Evolutionary conservation across 495 filamentous ascomycete genomes (phyloP), one percentile per base, ranked within the genome.

Genomic region (Hyphodiscus hymeniophilus): DNA sequence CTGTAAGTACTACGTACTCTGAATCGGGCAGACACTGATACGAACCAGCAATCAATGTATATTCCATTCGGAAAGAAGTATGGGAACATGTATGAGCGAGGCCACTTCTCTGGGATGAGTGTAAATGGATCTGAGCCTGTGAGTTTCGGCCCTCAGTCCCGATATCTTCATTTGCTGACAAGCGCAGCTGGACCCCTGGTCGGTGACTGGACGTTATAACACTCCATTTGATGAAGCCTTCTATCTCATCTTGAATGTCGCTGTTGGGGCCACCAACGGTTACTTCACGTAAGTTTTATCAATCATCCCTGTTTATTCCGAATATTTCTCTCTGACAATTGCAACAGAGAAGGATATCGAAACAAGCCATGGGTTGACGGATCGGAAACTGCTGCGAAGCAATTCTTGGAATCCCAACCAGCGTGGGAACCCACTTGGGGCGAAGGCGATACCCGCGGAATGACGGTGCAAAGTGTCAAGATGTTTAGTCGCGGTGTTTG

Each of bases 171-270:
- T n/a, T 74, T 12, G 71, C 74, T 49, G 57, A 61, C 45, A 82
- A 83, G 34, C 70, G 72, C 22, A 77, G 77, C 65, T 64, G 50
- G 57, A 56, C 39, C 45, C 62, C 39, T 31, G 60, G 62, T 48
- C 40, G 45, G 17, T 35, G 39, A 15, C 55, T 7, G 42, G 42
- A 16, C 54, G 43, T 7, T 51, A 63, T 5, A 69, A 72, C 43
- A 77, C 80, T 1, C 81, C 81, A 0, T 85, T 85, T 57, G 81
- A 85, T 54, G 70, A 83, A 50, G 62, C 71, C 12, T 85, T 85
- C 60, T 84, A 80, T 50, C 66, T 85, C 24, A 78, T 85, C 43
- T 58, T 85, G 38, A 82, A 84, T 48, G 71, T 85, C n/a, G 81
- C 73, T 17, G 81, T 85, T 36, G 81, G 81, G 3, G 67, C 67